Evolutionary conservation across 306 rosid genomes (phyloP).

Genomic region (Lotus japonicus): DNA sequence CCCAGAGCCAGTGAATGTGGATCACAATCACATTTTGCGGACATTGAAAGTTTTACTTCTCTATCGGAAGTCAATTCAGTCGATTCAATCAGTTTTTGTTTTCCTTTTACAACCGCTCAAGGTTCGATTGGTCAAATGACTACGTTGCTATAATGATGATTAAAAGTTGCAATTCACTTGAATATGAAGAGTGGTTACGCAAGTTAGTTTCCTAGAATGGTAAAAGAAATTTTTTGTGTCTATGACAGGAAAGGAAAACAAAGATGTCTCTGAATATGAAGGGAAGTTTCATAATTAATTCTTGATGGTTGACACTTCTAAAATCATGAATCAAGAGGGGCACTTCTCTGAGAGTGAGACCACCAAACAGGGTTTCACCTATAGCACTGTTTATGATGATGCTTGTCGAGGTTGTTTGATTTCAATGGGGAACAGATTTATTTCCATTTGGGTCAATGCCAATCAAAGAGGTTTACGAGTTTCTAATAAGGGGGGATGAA

Average conservation of each 20-base stretch:
- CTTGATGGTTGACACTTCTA: slow-evolving; percentile 16
- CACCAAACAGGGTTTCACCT: slow-evolving; percentile 9
- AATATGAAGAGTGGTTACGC: slow-evolving; percentile 21
- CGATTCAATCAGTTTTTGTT: background rate
- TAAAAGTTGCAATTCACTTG: background rate
- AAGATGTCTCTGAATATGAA: slow-evolving; percentile 1
- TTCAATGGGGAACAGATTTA: slow-evolving; percentile 4
- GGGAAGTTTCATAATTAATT: background rate
- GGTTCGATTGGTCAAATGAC: slow-evolving; percentile 24
- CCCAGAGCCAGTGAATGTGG: background rate
- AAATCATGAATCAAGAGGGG: background rate
- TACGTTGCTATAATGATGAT: slow-evolving; percentile 10
- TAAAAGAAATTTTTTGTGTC: slow-evolving; percentile 1
- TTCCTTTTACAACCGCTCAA: slow-evolving; percentile 12
- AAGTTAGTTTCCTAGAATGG: slow-evolving; percentile 14
- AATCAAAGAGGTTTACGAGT: slow-evolving; percentile 22
- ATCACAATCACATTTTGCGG: background rate
- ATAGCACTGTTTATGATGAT: background rate
- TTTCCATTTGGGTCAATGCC: slow-evolving; percentile 14
- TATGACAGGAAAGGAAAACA: background rate
- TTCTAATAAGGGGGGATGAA: slow-evolving; percentile 29
- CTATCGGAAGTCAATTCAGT: slow-evolving; percentile 8
- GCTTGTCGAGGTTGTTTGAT: background rate
- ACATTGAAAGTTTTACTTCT: background rate
- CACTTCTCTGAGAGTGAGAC: background rate